Conservation (phyloP, 805 yeast species). For the Spathaspora boniae region DNA sequence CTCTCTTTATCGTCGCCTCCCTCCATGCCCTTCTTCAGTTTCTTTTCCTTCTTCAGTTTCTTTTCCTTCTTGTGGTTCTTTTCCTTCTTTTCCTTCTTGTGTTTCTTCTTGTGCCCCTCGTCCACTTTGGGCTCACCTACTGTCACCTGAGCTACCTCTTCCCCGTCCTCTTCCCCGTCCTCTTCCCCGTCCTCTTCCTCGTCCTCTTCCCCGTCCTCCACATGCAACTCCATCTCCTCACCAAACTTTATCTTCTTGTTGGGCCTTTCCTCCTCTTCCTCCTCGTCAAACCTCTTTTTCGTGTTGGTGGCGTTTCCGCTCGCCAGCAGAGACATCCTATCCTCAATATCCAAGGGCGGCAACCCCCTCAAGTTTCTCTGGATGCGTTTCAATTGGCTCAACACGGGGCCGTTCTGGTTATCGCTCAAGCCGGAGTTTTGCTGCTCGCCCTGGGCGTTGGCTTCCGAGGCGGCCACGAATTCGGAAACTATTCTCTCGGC, state of each 20-base stretch:
- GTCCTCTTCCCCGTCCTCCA: constrained; percentile 10
- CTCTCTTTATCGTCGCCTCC: constrained; percentile 6
- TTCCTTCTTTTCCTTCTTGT: constrained; percentile 18
- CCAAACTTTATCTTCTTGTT: constrained; percentile 22
- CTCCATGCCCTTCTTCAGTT: constrained; percentile 3
- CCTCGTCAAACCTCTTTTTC: constrained; percentile 28
- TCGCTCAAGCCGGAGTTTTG: constrained; percentile 25
- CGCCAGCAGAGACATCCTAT: no score
- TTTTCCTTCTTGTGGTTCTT: constrained; percentile 23
- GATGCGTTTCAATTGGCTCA: constrained; percentile 65
- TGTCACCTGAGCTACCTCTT: constrained; percentile 14
- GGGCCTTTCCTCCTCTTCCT: constrained; percentile 18
- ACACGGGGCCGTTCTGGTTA: constrained; percentile 26
- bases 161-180: constrained; percentile 16
- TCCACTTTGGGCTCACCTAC: constrained; percentile 13
- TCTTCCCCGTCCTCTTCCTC: constrained; percentile 14
- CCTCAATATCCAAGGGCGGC: constrained; percentile 67
- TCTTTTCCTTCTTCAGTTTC: constrained; percentile 23
- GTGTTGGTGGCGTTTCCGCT: constrained; percentile 20
- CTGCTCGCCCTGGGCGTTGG: constrained; percentile 22
- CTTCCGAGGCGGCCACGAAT: constrained; percentile 40
- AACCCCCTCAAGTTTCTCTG: constrained; percentile 79
- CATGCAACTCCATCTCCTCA: constrained; percentile 8
- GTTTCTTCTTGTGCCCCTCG: constrained; percentile 14
- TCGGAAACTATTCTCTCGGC: constrained; percentile 46